Evolutionary conservation across 2,329 filamentous ascomycete genomes (phyloP).

Genomic region (Elsinoe perseae): DNA sequence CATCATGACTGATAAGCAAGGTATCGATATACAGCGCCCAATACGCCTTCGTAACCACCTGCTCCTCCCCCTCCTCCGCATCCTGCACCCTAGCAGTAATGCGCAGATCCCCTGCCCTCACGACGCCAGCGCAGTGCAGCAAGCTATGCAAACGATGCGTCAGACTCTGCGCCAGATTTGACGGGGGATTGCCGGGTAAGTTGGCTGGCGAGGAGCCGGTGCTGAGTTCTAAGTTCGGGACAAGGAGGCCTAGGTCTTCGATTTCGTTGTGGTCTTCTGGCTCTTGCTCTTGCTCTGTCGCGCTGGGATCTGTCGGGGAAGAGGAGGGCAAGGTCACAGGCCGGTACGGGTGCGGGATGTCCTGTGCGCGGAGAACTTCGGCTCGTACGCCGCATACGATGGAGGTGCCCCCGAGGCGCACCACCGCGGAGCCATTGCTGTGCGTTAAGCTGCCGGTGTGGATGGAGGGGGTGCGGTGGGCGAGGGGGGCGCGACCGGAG

Average conservation of each 20-base stretch:
- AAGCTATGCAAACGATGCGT: conserved; percentile 72
- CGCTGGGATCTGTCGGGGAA: not conserved
- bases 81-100: conserved; percentile 54
- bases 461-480: conserved; percentile 64
- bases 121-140: conserved; percentile 61
- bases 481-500: conserved; percentile 66
- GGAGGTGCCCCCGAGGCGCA: conserved; percentile 81
- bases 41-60: conserved; percentile 64
- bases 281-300: too few relatives aligned
- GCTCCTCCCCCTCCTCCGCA: conserved; percentile 41
- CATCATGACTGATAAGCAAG: conserved; percentile 88
- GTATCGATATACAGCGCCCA: conserved; percentile 95
- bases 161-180: conserved; percentile 71
- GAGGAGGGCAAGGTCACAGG: conserved; percentile 20
- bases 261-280: conserved; percentile 35
- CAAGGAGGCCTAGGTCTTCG: conserved; percentile 59
- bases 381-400: conserved; percentile 89
- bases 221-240: conserved; percentile 87
- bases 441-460: conserved; percentile 82
- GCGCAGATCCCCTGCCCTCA: conserved; percentile 60
- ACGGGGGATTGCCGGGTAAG: conserved; percentile 75
- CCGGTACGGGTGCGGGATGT: conserved; percentile 57
- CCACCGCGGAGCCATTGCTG: conserved; percentile 80
- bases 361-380: conserved; percentile 68
- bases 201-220: conserved; percentile 85